phyloP scores from a whole-genome alignment of 495 filamentous ascomycete genomes.

The Neurospora hispaniola region DNA sequence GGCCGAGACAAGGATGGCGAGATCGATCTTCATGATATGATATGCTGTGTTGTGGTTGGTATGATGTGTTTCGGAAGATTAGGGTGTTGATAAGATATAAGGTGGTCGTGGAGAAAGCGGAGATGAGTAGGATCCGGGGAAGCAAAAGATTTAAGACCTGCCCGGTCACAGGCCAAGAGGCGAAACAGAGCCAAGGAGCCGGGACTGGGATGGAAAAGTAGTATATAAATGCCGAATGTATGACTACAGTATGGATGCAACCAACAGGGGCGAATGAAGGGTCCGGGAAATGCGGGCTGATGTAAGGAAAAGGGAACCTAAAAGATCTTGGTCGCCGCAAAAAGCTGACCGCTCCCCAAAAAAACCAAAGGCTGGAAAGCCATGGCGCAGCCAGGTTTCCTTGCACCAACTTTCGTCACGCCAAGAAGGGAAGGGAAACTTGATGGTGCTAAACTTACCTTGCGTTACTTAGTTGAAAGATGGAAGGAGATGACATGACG shows the following conservation, averaged over 20 bases:
- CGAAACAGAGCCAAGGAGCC: background rate
- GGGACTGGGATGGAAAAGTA: background rate
- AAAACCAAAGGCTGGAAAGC: background rate
- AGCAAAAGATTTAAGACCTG: background rate
- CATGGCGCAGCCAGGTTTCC: background rate
- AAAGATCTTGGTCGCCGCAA: background rate
- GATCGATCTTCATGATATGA: background rate
- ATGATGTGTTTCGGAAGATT: background rate
- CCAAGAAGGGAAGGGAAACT: background rate
- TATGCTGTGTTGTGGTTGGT: background rate
- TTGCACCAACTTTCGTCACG: background rate
- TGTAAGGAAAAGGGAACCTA: background rate
- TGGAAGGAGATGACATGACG: background rate
- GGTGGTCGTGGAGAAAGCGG: background rate
- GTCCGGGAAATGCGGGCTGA: background rate
- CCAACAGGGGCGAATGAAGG: background rate
- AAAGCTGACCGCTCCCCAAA: background rate
- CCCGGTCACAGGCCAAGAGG: background rate
- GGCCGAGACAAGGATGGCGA: conserved; percentile 2
- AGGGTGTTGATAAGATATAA: background rate
- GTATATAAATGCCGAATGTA: background rate
- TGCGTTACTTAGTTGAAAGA: background rate
- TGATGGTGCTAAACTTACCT: background rate
- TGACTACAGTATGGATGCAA: background rate
- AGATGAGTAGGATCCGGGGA: background rate